These are phyloP conservation scores for Ophiobolus disseminans DNA, from an alignment of 2,329 filamentous ascomycete species.

Conservation along the genomic window DNA sequence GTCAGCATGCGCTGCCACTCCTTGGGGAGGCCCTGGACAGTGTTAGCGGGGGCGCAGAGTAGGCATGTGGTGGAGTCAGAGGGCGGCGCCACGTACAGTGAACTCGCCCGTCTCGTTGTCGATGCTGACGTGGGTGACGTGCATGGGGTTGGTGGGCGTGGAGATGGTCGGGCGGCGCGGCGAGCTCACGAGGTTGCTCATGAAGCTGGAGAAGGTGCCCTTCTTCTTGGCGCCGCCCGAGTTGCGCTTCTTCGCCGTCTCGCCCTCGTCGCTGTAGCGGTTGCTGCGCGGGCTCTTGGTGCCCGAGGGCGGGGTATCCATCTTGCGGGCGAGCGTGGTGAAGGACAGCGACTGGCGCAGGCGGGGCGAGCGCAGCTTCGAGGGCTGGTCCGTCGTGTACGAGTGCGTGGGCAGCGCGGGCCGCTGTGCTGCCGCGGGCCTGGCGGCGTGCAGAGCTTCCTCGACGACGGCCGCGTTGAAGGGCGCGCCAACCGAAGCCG, in stretches of 20 bases:
- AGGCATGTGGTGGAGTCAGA: constrained; percentile 4
- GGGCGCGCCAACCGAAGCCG: constrained; percentile 39
- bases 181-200: constrained; percentile 60
- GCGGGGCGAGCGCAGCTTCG: constrained; percentile 31
- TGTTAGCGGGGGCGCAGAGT: constrained; percentile 27
- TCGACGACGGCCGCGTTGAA: constrained; percentile 49
- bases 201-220: constrained; percentile 49
- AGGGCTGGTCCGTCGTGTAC: constrained; percentile 32
- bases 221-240: constrained; percentile 51
- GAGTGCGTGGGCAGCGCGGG: constrained; percentile 40
- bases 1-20: constrained; percentile 97
- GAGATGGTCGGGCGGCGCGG: constrained; percentile 93
- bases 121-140: constrained; percentile 97
- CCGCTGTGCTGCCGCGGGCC: constrained; percentile 24
- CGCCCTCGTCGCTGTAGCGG: constrained; percentile 50
- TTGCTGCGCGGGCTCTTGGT: constrained; percentile 45
- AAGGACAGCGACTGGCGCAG: constrained; percentile 54
- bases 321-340: constrained; percentile 52
- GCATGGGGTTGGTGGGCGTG: constrained; percentile 95
- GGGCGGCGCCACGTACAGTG: constrained; percentile 66
- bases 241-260: constrained; percentile 37
- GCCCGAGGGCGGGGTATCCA: constrained; percentile 51
- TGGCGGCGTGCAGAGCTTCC: constrained; percentile 28
- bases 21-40: constrained; percentile 80
- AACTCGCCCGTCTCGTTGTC: constrained; percentile 96